Evolutionary conservation across 2,329 filamentous ascomycete genomes (phyloP), one percentile per base, ranked within the genome.

Genomic region (Zarea fungicola): DNA sequence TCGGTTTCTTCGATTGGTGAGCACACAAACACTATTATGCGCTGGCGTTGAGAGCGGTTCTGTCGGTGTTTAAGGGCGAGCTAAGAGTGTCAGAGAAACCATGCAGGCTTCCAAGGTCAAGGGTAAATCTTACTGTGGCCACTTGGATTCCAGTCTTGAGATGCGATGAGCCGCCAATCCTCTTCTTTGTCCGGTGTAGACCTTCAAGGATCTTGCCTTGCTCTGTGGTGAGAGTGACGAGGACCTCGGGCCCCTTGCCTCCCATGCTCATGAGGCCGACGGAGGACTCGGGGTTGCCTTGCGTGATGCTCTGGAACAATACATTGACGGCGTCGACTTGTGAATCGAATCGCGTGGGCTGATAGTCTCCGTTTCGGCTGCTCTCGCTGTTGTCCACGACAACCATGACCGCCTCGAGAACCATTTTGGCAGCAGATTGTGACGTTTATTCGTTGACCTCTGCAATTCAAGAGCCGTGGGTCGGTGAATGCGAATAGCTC

Each of bases 211-310:
- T 89, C 75, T 95, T 93, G 69, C 93, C 93, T 64, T 93, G 89
- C 69, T 99, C 95, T 52, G 89, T 92, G 47, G 93, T 97, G 65
- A 97, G 81, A 28, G 93, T 99, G 51, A 93, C 95, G 55, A 99
- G 81, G 56, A 99, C 92, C 72, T 97, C 92, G 42, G 93, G 93
- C n/a, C 90, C 91, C 65, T 89, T 92, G 62, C 92, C 93, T 55
- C 89, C 93, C 92, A 97, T 97, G 71, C 89, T 96, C 91, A 99
- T 96, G 56, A 99, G 76, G 45, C 95, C 93, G 56, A 99, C 93
- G 10, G 91, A 95, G 7, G 92, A 97, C 72, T 99, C 93, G 26
- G 93, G 90, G 68, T 99, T 96, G 59, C 86, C 87, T 72, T 90
- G 85, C 59, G 91, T 96, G 70, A 99, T 96, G 64, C 87, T 89